phyloP scores from a whole-genome alignment of 1,139 yeast species.

The Suhomyces chickasaworum region DNA sequence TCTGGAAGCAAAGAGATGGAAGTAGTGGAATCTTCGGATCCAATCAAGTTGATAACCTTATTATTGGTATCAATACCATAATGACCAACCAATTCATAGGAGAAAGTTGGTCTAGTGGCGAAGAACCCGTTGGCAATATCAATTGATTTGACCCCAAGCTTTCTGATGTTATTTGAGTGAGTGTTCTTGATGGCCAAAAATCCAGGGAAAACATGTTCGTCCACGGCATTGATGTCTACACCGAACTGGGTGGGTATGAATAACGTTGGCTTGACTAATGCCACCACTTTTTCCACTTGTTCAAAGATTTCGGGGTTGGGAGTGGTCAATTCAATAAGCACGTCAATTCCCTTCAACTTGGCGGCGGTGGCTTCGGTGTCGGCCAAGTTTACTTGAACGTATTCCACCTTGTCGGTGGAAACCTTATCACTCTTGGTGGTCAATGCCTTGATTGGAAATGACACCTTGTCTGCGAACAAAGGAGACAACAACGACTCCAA shows the following conservation, averaged over 20 bases:
- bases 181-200: slow-evolving; percentile 39
- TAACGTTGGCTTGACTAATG: slow-evolving; percentile 48
- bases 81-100: slow-evolving; percentile 36
- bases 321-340: slow-evolving; percentile 48
- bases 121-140: slow-evolving; percentile 50
- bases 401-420: slow-evolving; percentile 44
- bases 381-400: slow-evolving; percentile 33
- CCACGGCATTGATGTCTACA: slow-evolving; percentile 33
- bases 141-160: slow-evolving; percentile 51
- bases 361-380: slow-evolving; percentile 28
- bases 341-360: slow-evolving; percentile 52
- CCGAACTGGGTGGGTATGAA: slow-evolving; percentile 70
- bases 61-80: slow-evolving; percentile 41
- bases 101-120: slow-evolving; percentile 40
- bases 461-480: slow-evolving; percentile 44
- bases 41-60: slow-evolving; percentile 42
- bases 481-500: slow-evolving; percentile 47
- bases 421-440: slow-evolving; percentile 41
- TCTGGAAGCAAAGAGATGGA: slow-evolving; percentile 43
- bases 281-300: slow-evolving; percentile 36
- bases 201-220: slow-evolving; percentile 29
- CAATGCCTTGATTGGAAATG: slow-evolving; percentile 53
- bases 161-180: slow-evolving; percentile 32
- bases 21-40: slow-evolving; percentile 40
- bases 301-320: slow-evolving; percentile 27